Conservation (phyloP, 1,284 basidiomycete species). For the Mycosarcoma maydis region DNA sequence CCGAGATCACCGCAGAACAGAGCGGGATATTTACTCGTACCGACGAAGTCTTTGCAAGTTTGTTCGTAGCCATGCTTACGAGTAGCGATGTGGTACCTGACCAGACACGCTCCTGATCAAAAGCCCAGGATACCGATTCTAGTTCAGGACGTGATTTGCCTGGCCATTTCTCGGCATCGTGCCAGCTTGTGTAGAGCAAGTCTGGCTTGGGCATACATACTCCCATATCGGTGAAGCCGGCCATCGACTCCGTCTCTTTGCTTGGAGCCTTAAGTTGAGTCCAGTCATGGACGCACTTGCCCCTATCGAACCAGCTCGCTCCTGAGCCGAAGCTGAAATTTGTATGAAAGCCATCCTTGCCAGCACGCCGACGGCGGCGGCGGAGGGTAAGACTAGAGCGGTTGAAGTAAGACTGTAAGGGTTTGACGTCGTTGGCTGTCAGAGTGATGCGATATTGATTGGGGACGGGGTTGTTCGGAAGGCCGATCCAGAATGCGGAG, state of each 20-base stretch:
- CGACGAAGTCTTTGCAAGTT: background rate
- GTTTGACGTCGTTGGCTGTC: conserved; percentile 1
- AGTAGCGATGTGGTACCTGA: conserved; percentile 16
- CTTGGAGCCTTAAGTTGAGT: background rate
- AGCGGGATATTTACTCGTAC: conserved; percentile 5
- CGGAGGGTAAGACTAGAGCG: conserved; percentile 3
- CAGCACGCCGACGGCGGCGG: conserved; percentile 6
- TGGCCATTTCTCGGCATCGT: background rate
- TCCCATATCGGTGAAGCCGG: conserved; percentile 45
- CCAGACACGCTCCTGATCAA: conserved; percentile 19
- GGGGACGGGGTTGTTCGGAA: background rate
- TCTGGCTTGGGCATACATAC: conserved; percentile 47
- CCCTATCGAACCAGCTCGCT: conserved; percentile 42
- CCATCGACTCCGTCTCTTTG: background rate
- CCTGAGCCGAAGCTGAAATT: conserved; percentile 57
- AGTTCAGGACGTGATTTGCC: background rate
- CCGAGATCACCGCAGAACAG: conserved; percentile 12
- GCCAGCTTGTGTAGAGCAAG: conserved; percentile 15
- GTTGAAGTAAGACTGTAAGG: conserved; percentile 16
- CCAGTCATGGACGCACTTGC: conserved; percentile 33
- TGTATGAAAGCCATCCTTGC: conserved; percentile 30
- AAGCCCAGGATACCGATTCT: conserved; percentile 1
- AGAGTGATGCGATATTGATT: conserved; percentile 1
- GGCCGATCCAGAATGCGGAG: conserved; percentile 31
- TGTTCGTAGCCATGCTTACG: background rate